Evolutionary conservation across 257 asterid species (phyloP).

Genomic region (Verbascum thapsus): DNA sequence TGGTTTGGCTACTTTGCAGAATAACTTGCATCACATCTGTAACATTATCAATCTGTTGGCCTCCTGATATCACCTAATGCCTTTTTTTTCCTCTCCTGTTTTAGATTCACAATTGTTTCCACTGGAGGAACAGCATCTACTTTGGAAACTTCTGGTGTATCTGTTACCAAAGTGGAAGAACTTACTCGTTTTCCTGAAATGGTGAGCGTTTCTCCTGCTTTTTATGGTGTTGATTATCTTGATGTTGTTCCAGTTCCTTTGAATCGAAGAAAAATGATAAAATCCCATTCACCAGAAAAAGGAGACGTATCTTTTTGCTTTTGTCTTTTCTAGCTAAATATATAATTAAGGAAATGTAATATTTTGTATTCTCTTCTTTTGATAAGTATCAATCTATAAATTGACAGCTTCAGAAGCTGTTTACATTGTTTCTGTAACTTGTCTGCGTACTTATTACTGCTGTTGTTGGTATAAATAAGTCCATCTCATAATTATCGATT

Average conservation of each 20-base stretch:
- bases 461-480: slow-evolving; percentile 1
- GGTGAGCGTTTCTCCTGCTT: slow-evolving; percentile 44
- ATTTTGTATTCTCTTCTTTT: neutral
- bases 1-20: slow-evolving; percentile 20
- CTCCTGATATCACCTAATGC: neutral
- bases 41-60: slow-evolving; percentile 7
- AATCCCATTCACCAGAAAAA: slow-evolving; percentile 8
- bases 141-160: slow-evolving; percentile 68
- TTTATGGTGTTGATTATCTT: slow-evolving; percentile 5
- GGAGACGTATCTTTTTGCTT: slow-evolving; percentile 10
- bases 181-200: slow-evolving; percentile 91
- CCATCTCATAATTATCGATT: slow-evolving; percentile 16
- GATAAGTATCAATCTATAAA: neutral
- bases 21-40: slow-evolving; percentile 19
- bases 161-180: slow-evolving; percentile 94
- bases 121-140: slow-evolving; percentile 98
- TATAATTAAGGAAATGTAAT: slow-evolving; percentile 1
- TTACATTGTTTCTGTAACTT: slow-evolving; percentile 12
- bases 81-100: neutral
- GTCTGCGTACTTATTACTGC: neutral
- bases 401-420: neutral
- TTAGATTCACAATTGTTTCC: slow-evolving; percentile 85
- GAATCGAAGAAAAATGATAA: neutral
- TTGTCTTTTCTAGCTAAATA: slow-evolving; percentile 9
- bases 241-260: neutral